These are phyloP conservation scores for Saccharomycopsis sp. DNA, from an alignment of 805 yeast species.

Conservation along the genomic window DNA sequence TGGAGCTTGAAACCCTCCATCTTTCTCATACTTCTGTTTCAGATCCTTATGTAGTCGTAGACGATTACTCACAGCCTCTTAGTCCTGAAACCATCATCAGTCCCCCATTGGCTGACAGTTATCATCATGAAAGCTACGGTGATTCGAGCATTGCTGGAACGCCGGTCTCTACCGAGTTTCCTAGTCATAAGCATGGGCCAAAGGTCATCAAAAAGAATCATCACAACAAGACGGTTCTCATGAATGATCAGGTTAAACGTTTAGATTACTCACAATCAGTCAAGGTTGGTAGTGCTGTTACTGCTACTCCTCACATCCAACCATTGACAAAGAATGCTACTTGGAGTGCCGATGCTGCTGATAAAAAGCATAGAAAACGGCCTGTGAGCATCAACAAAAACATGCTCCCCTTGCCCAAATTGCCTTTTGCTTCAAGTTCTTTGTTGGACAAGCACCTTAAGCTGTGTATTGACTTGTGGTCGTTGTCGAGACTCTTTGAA, in stretches of 20 bases:
- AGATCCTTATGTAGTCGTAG: no score
- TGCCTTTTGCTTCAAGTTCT: slow-evolving; percentile 49
- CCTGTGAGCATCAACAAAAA: not conserved
- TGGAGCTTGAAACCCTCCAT: no score
- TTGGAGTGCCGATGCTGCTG: not conserved
- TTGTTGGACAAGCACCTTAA: slow-evolving; percentile 44
- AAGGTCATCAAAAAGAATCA: not conserved
- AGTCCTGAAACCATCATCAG: not conserved
- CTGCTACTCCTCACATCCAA: not conserved
- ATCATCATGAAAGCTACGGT: not conserved
- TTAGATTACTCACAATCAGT: not conserved
- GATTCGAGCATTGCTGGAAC: no score
- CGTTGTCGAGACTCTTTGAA: slow-evolving; percentile 41
- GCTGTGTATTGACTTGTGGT: slow-evolving; percentile 40
- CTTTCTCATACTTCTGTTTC: no score
- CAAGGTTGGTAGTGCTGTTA: not conserved
- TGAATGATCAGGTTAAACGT: not conserved
- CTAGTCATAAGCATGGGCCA: not conserved
- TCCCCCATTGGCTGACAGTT: not conserved
- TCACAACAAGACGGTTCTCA: not conserved
- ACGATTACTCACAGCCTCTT: not conserved
- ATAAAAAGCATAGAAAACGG: not conserved
- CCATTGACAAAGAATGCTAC: no score
- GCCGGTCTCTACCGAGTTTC: no score
- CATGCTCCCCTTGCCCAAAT: slow-evolving; percentile 41